Base-by-base conservation (phyloP, 139 green algal species). In the Prasinococcaceae sp. region DNA sequence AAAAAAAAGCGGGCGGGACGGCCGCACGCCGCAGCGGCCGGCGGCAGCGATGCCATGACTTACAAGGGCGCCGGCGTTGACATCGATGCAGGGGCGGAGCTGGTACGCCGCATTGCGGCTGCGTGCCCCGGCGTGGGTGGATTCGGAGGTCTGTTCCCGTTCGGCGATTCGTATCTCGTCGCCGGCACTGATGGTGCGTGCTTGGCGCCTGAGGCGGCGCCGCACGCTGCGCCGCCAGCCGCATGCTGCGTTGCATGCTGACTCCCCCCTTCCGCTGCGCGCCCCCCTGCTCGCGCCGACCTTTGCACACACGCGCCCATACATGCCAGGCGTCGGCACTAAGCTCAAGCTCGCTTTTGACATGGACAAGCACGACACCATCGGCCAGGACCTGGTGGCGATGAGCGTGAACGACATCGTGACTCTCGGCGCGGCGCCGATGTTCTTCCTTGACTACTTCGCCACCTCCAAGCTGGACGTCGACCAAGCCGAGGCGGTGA, bases 391-490 rank as follows among this genome's bases (percentile, higher is more conserved):
- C 69, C 75, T 97, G n/a, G 88, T 77, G 48, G 58, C 67, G 17
- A 77, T 77, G 67, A 85, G 70, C 50, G 89, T 97, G 3, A 97
- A 97, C 53, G 89, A 97, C 69, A 93, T 97, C 43, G 73, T 97
- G 25, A 93, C 82, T 2, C 79, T 62, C 25, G 89, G 89, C 25
- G 90, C 89, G n/a, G 75, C 84, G 62, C 89, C 89, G 1, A 70
- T 97, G 45, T 97, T 97, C 72, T 97, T 97, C 76, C 69, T 97
- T 6, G 89, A 97, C 68, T 97, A 97, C 74, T 97, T 84, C 72
- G 89, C 88, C 17, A 93, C 80, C 14, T 81, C 79, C 24, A 63
- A 73, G 38, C 77, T 97, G 35, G 85, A 97, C 50, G 89, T 97
- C 3, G 87, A 97, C 60, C 51, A 62, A 8, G 89, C 89, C 4